phyloP scores from a whole-genome alignment of 352 stramenopile genomes.

The Phytophthora pisi region DNA sequence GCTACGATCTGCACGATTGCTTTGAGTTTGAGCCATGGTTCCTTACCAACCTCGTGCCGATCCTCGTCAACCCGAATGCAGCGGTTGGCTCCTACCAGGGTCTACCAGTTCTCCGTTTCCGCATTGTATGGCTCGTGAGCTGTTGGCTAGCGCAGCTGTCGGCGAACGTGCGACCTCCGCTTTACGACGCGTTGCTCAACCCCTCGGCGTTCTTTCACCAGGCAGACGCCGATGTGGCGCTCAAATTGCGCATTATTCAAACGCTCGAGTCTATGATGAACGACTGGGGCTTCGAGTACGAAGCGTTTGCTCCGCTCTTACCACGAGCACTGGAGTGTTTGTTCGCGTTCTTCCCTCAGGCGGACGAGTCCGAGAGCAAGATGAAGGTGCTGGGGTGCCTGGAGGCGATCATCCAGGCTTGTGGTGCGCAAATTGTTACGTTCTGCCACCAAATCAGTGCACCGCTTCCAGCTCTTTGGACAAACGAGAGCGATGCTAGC shows the following conservation, averaged over 20 bases:
- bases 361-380: constrained; percentile 74
- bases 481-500: constrained; percentile 68
- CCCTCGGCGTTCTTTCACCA: constrained; percentile 40
- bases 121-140: constrained; percentile 87
- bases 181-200: constrained; percentile 81
- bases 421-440: constrained; percentile 47
- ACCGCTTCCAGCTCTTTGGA: constrained; percentile 75
- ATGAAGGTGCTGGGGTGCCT: constrained; percentile 80
- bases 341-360: constrained; percentile 71
- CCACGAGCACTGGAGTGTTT: constrained; percentile 62
- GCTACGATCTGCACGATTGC: constrained; percentile 87
- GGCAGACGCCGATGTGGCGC: constrained; percentile 51
- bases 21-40: constrained; percentile 92
- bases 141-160: constrained; percentile 88
- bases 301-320: constrained; percentile 74
- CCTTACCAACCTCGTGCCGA: constrained; percentile 69
- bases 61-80: constrained; percentile 46
- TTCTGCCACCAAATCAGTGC: constrained; percentile 73
- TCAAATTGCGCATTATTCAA: constrained; percentile 78
- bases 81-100: constrained; percentile 45
- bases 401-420: constrained; percentile 75
- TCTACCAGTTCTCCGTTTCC: constrained; percentile 71
- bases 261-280: constrained; percentile 81
- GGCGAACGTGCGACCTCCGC: constrained; percentile 60
- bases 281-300: constrained; percentile 84